Percentiles rank a stretch among this genome's conserved stretches.
Evolutionary conservation across 169 alveolate genomes (phyloP).

Genomic region (Perkinsus marinus): DNA sequence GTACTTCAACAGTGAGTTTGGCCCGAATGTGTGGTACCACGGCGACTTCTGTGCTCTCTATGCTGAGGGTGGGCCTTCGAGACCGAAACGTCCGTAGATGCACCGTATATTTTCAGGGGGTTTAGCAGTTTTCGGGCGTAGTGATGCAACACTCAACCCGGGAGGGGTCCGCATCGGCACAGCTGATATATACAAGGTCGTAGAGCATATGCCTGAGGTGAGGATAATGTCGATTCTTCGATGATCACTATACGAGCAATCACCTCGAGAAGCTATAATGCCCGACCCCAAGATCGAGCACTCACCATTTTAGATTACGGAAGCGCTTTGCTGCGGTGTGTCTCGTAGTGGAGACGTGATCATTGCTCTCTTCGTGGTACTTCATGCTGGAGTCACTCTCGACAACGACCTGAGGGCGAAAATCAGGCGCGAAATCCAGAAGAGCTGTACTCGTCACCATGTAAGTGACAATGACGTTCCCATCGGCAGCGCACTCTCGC

Average conservation of each 20-base stretch:
- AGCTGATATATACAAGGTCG: conserved; percentile 13
- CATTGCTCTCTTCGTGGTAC: background rate
- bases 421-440: background rate
- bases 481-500: too few relatives aligned
- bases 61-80: background rate
- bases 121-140: conserved; percentile 6
- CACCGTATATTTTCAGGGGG: background rate
- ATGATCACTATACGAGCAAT: background rate
- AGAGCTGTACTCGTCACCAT: background rate
- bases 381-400: background rate
- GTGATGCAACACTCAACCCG: conserved; percentile 17
- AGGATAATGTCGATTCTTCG: background rate
- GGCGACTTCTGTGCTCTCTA: background rate
- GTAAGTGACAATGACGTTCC: background rate
- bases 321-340: background rate
- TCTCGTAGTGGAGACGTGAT: background rate
- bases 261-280: too few relatives aligned
- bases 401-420: background rate
- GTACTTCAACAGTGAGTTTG: background rate
- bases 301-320: background rate
- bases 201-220: background rate
- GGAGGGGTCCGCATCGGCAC: conserved; percentile 22
- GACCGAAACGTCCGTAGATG: background rate
- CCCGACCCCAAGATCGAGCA: too few relatives aligned
- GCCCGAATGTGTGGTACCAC: background rate